Percentiles rank a stretch among this genome's conserved stretches.
Evolutionary conservation across 495 filamentous ascomycete species (phyloP).

Genomic region (Podospora pseudopauciseta): DNA sequence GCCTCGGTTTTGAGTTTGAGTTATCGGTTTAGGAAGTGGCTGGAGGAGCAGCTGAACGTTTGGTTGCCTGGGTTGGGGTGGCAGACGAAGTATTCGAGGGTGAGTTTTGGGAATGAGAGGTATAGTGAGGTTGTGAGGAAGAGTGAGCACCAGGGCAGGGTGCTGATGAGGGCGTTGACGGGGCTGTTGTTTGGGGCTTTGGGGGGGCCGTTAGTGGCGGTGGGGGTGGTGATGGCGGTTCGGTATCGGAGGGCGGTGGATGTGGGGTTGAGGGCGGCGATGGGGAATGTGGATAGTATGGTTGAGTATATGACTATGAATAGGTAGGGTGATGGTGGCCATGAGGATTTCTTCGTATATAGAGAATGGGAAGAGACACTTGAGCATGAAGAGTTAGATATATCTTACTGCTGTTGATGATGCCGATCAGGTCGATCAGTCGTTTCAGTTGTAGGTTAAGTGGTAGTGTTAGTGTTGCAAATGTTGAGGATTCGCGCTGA

Average conservation of each 20-base stretch:
- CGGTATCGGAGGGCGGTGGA: conserved; percentile 21
- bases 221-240: conserved; percentile 12
- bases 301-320: conserved; percentile 23
- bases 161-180: conserved; percentile 43
- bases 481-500: no score
- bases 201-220: conserved; percentile 31
- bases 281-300: conserved; percentile 19
- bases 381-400: no score
- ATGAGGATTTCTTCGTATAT: not conserved
- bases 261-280: conserved; percentile 17
- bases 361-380: not conserved
- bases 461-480: no score
- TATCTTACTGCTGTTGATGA: no score
- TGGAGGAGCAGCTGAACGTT: conserved; percentile 81
- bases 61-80: conserved; percentile 74
- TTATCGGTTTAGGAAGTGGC: conserved; percentile 73
- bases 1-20: conserved; percentile 67
- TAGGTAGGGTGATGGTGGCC: not conserved
- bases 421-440: no score
- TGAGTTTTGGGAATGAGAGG: conserved; percentile 87
- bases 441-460: no score
- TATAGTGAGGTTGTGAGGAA: conserved; percentile 77
- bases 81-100: conserved; percentile 87
- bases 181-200: conserved; percentile 32
- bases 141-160: conserved; percentile 62